phyloP scores from a whole-genome alignment of 352 stramenopile genomes.

The Stephanocyclus meneghinianus region DNA sequence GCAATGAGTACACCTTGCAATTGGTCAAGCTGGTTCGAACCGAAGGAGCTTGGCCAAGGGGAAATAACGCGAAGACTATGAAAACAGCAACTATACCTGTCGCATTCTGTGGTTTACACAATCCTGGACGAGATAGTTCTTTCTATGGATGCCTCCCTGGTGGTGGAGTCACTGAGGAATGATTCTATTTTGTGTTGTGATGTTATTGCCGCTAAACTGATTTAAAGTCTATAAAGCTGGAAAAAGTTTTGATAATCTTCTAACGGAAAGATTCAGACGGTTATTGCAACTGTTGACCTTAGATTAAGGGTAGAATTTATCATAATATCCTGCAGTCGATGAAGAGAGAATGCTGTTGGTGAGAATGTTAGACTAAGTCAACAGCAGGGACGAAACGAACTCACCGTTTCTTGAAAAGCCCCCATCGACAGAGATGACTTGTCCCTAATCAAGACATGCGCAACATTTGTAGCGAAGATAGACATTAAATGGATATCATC shows the following conservation, averaged over 20 bases:
- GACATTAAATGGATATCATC: too few relatives aligned
- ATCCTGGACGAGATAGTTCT: slow-evolving; percentile 54
- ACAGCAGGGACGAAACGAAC: neutral
- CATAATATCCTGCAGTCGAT: slow-evolving; percentile 56
- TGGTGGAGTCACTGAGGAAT: slow-evolving; percentile 11
- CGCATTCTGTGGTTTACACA: slow-evolving; percentile 79
- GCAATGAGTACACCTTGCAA: slow-evolving; percentile 65
- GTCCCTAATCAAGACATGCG: slow-evolving; percentile 37
- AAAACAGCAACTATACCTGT: slow-evolving; percentile 52
- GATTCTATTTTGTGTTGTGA: neutral
- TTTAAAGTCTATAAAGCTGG: neutral
- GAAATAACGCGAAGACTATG: slow-evolving; percentile 3
- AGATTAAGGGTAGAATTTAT: slow-evolving; percentile 61
- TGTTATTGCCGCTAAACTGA: neutral
- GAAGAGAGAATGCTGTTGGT: neutral
- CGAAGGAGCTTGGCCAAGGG: neutral
- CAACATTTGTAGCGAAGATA: neutral
- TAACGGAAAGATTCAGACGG: neutral
- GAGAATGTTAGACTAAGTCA: neutral
- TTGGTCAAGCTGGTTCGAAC: slow-evolving; percentile 41
- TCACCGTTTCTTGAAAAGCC: slow-evolving; percentile 71
- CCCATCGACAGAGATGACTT: slow-evolving; percentile 82
- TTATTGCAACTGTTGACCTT: neutral
- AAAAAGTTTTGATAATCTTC: neutral
- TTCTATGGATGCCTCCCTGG: slow-evolving; percentile 66